Conservation (phyloP, 2,329 filamentous ascomycete species). For the Leptoxyphium fumago region DNA sequence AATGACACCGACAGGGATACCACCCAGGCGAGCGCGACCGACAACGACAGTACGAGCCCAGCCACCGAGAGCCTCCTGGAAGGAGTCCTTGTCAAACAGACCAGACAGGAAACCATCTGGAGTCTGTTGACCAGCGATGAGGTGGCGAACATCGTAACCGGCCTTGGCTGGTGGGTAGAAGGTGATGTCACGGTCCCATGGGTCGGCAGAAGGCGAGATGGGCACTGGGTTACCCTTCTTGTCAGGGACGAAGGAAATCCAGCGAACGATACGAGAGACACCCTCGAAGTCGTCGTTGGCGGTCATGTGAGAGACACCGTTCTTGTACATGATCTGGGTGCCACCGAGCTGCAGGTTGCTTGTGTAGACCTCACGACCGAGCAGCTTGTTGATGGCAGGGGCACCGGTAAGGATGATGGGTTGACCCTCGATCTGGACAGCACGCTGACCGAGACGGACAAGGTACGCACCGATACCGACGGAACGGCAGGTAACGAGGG, state of each 20-base stretch:
- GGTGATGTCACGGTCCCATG: slow-evolving; percentile 82
- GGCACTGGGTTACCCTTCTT: slow-evolving; percentile 86
- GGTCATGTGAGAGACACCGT: slow-evolving; percentile 98
- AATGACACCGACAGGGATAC: slow-evolving; percentile 97
- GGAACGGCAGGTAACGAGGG: slow-evolving; percentile 91
- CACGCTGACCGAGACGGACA: slow-evolving; percentile 93
- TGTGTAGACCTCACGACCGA: slow-evolving; percentile 96
- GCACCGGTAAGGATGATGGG: slow-evolving; percentile 98
- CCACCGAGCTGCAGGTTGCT: slow-evolving; percentile 98
- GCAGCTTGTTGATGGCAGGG: slow-evolving; percentile 91
- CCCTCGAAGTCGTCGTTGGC: slow-evolving; percentile 95
- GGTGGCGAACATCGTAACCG: slow-evolving; percentile 81
- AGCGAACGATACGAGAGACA: slow-evolving; percentile 94
- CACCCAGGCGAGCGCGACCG: slow-evolving; percentile 86
- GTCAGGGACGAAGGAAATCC: slow-evolving; percentile 94
- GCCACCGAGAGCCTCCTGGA: slow-evolving; percentile 88
- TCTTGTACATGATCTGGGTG: slow-evolving; percentile 99
- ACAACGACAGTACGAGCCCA: slow-evolving; percentile 97
- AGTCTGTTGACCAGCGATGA: slow-evolving; percentile 78
- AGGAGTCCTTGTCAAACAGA: slow-evolving; percentile 92
- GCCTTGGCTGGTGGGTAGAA: slow-evolving; percentile 72
- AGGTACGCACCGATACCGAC: slow-evolving; percentile 99
- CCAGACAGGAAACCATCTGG: slow-evolving; percentile 76
- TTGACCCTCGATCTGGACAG: slow-evolving; percentile 96
- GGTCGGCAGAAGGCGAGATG: slow-evolving; percentile 72